Percentiles rank a stretch among this genome's conserved stretches.
Evolutionary conservation across 75 land plant genomes (phyloP).

Genomic region (Ceratopteris richardii): DNA sequence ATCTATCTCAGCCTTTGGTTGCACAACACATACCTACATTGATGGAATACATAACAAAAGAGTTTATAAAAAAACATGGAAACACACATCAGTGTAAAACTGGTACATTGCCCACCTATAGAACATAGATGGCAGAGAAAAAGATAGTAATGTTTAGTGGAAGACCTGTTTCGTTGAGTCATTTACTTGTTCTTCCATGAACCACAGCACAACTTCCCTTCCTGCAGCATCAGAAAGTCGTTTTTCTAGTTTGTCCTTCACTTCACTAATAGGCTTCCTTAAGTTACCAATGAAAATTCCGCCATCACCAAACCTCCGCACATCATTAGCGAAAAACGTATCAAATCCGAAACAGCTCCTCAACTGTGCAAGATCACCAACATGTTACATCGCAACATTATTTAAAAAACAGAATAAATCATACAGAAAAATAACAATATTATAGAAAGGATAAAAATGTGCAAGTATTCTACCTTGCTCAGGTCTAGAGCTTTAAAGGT

Average conservation of each 20-base stretch:
- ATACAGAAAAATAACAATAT: too few species aligned
- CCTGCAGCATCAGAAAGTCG: constrained; percentile 83
- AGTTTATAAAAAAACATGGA: too few species aligned
- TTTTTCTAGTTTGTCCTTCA: constrained; percentile 70
- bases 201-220: constrained; percentile 85
- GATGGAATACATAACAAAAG: too few species aligned
- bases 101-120: too few species aligned
- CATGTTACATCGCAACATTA: neutral
- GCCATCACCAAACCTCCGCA: constrained; percentile 93
- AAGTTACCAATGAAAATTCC: constrained; percentile 94
- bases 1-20: constrained; percentile 92
- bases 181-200: constrained; percentile 73
- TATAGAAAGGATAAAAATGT: neutral
- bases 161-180: constrained; percentile 80
- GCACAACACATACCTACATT: constrained; percentile 76
- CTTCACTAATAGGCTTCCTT: constrained; percentile 88
- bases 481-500: constrained; percentile 85
- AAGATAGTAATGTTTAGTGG: too few species aligned
- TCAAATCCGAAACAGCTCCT: constrained; percentile 83
- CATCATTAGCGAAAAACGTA: constrained; percentile 89
- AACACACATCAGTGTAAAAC: too few species aligned
- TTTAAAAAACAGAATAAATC: too few species aligned
- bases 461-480: constrained; percentile 47
- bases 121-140: too few species aligned
- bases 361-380: constrained; percentile 35